Evolutionary conservation across 768 basidiomycete species (phyloP).

Genomic region (Leccinum longicurvipes): DNA sequence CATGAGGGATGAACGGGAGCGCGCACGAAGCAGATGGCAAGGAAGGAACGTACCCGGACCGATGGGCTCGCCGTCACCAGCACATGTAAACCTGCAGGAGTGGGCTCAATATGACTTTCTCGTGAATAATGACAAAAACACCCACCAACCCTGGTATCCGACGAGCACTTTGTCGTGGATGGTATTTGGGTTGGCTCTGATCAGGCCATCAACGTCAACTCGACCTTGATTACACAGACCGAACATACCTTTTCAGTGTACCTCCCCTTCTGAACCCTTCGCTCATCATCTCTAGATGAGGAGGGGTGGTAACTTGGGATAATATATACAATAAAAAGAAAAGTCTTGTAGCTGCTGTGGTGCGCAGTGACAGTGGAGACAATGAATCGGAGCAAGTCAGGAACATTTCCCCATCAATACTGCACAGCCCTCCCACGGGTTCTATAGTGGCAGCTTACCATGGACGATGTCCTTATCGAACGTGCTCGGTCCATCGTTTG

Average conservation of each 20-base stretch:
- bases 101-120: neutral
- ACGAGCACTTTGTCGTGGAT: slow-evolving; percentile 84
- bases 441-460: neutral
- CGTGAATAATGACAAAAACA: neutral
- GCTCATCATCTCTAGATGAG: neutral
- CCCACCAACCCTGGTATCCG: slow-evolving; percentile 85
- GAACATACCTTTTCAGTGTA: neutral
- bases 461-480: slow-evolving; percentile 35
- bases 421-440: neutral
- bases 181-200: slow-evolving; percentile 64
- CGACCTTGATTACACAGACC: neutral
- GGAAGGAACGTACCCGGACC: slow-evolving; percentile 48
- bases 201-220: neutral
- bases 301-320: no score
- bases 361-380: neutral
- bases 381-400: no score
- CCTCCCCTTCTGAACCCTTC: neutral
- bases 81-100: slow-evolving; percentile 62
- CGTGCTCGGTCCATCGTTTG: slow-evolving; percentile 36
- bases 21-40: neutral
- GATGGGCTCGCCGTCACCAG: slow-evolving; percentile 65
- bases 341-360: neutral
- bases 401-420: no score
- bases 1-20: neutral
- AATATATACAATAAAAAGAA: neutral